Evolutionary conservation across 2,329 filamentous ascomycete species (phyloP).

Genomic region (Fusarium xylarioides): DNA sequence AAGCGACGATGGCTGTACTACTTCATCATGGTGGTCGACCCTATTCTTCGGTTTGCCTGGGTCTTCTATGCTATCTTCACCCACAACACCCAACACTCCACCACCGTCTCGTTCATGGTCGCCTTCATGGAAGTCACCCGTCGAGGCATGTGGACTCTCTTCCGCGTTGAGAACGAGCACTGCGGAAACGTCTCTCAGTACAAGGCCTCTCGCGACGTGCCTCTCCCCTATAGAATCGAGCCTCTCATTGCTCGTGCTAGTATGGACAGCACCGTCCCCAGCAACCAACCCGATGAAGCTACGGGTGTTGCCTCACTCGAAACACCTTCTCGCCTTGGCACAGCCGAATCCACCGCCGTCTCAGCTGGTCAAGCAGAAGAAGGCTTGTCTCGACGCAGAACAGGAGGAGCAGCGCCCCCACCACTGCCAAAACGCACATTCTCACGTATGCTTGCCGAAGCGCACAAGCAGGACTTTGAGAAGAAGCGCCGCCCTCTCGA

Average conservation of each 20-base stretch:
- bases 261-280: conserved; percentile 42
- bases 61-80: conserved; percentile 91
- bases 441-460: conserved; percentile 76
- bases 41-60: conserved; percentile 91
- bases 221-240: conserved; percentile 79
- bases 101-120: conserved; percentile 81
- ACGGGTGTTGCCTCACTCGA: not conserved
- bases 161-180: conserved; percentile 98
- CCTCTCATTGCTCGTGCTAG: conserved; percentile 56
- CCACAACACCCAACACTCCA: conserved; percentile 82
- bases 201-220: conserved; percentile 87
- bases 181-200: conserved; percentile 90
- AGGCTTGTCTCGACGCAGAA: conserved; percentile 45
- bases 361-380: conserved; percentile 29
- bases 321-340: conserved; percentile 19
- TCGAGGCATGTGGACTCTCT: conserved; percentile 88
- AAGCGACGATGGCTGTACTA: conserved; percentile 88
- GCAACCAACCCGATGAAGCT: conserved; percentile 1
- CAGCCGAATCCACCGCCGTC: conserved; percentile 32
- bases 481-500: conserved; percentile 67
- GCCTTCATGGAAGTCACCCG: conserved; percentile 82
- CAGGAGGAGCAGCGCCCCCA: conserved; percentile 48
- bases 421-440: conserved; percentile 46
- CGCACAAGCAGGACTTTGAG: conserved; percentile 92
- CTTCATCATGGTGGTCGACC: conserved; percentile 81